phyloP scores from a whole-genome alignment of 2,329 filamentous ascomycete genomes.

The Emmonsia crescens region DNA sequence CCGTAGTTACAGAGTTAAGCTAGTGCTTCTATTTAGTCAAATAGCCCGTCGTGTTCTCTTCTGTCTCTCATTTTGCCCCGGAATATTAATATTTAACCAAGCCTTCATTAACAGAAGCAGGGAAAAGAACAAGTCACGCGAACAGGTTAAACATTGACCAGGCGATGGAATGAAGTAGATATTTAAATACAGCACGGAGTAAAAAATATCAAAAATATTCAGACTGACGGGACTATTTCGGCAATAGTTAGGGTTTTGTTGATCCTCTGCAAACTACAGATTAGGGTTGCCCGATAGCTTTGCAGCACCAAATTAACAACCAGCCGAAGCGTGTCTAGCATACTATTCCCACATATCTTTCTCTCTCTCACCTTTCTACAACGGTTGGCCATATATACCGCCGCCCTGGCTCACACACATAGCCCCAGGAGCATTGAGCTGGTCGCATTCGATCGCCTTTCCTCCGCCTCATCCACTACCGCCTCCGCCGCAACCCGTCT shows the following conservation, averaged over 20 bases:
- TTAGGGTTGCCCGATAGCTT: not conserved
- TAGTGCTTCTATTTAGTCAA: not conserved
- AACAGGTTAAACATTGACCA: not conserved
- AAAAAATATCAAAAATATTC: too few species aligned
- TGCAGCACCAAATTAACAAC: not conserved
- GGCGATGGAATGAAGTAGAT: not conserved
- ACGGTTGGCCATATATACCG: not conserved
- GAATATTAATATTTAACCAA: too few species aligned
- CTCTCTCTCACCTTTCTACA: not conserved
- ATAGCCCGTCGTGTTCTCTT: not conserved
- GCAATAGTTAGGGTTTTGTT: not conserved
- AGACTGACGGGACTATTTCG: not conserved
- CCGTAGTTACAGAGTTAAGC: too few species aligned
- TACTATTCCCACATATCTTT: too few species aligned
- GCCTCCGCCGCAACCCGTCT: not conserved
- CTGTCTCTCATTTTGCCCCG: not conserved
- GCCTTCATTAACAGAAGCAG: not conserved
- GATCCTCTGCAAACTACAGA: too few species aligned
- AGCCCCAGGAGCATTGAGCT: slow-evolving; percentile 12
- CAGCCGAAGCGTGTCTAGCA: not conserved
- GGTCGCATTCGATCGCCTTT: slow-evolving; percentile 11
- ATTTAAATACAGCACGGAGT: not conserved
- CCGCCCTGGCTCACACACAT: slow-evolving; percentile 11
- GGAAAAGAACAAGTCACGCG: not conserved
- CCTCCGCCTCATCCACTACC: not conserved